phyloP scores from a whole-genome alignment of 768 basidiomycete species.

The Suillus fuscotomentosus region DNA sequence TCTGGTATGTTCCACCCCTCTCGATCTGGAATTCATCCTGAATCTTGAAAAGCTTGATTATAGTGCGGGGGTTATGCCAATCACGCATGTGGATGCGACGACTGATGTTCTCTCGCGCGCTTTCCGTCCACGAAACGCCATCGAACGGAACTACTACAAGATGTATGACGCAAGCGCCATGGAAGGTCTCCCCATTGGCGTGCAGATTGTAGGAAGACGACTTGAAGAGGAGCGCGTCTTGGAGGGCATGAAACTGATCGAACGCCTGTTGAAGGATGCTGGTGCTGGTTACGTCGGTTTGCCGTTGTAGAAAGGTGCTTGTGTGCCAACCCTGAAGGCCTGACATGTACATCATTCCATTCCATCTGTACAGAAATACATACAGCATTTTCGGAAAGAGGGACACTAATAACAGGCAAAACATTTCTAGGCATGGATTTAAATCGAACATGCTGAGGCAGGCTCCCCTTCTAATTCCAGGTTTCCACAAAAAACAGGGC shows the following conservation, averaged over 20 bases:
- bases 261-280: constrained; percentile 22
- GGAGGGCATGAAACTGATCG: constrained; percentile 43
- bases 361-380: background rate
- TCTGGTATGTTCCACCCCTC: constrained; percentile 38
- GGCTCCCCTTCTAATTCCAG: too few relatives aligned
- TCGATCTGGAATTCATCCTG: background rate
- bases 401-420: background rate
- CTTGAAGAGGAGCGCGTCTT: constrained; percentile 49
- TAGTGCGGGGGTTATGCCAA: constrained; percentile 44
- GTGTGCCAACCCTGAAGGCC: background rate
- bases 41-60: constrained; percentile 38
- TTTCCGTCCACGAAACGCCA: constrained; percentile 31
- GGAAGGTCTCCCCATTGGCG: constrained; percentile 44
- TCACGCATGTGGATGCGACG: constrained; percentile 34
- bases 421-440: too few relatives aligned
- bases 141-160: constrained; percentile 39
- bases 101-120: constrained; percentile 29
- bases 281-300: constrained; percentile 25
- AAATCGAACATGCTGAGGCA: too few relatives aligned
- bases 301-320: constrained; percentile 10
- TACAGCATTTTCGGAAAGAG: background rate
- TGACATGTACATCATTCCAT: background rate
- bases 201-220: constrained; percentile 43
- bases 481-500: too few relatives aligned
- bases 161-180: constrained; percentile 41